Conservation (phyloP, 495 filamentous ascomycete genomes). For the Podospora australis region DNA sequence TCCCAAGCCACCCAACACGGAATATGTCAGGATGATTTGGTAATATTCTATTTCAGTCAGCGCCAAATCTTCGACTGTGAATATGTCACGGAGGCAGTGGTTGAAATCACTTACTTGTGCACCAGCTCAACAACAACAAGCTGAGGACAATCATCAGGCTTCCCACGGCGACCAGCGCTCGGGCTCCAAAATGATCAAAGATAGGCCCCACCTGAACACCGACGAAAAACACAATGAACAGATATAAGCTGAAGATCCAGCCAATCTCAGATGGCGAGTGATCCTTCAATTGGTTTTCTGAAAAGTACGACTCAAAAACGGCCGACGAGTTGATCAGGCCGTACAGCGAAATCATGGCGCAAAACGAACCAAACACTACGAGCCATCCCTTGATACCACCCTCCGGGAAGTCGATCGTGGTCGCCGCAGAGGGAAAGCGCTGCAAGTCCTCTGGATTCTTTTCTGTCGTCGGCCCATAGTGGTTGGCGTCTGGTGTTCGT, state of each 20-base stretch:
- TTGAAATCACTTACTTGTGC: slow-evolving; percentile 24
- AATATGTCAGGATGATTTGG: slow-evolving; percentile 59
- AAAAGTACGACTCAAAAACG: slow-evolving; percentile 58
- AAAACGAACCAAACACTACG: slow-evolving; percentile 54
- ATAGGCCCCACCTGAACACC: slow-evolving; percentile 63
- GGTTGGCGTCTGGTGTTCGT: background rate
- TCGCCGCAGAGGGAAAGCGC: slow-evolving; percentile 12
- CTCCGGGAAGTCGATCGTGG: slow-evolving; percentile 47
- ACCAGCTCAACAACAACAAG: slow-evolving; percentile 49
- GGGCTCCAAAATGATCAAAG: slow-evolving; percentile 56
- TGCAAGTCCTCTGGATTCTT: slow-evolving; percentile 2
- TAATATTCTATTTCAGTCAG: slow-evolving; percentile 45
- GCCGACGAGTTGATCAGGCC: slow-evolving; percentile 59
- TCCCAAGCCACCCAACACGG: slow-evolving; percentile 49
- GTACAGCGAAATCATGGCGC: slow-evolving; percentile 57
- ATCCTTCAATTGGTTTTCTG: slow-evolving; percentile 48
- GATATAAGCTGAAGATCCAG: slow-evolving; percentile 58
- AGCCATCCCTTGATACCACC: slow-evolving; percentile 56
- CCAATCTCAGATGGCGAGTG: slow-evolving; percentile 53
- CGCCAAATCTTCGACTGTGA: background rate
- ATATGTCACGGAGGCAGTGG: background rate
- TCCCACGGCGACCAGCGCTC: slow-evolving; percentile 47
- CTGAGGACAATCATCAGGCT: slow-evolving; percentile 45
- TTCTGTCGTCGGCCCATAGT: background rate
- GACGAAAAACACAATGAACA: slow-evolving; percentile 57